Base-by-base conservation (phyloP, 2,329 filamentous ascomycete species). In the Neofusicoccum cordaticola region DNA sequence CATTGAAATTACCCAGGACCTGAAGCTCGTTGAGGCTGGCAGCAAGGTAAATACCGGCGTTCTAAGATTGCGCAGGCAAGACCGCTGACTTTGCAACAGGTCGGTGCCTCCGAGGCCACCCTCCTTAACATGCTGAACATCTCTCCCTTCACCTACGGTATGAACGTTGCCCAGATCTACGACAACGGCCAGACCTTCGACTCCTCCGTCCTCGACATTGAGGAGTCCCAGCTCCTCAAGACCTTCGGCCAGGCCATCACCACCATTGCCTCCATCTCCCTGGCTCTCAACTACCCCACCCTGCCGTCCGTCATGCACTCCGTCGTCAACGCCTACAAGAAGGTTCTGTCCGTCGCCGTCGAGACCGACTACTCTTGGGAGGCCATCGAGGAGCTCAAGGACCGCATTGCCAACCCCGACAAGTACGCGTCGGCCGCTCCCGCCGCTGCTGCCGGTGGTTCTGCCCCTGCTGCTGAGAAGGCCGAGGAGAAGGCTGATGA, bases 101-200 rank as follows among this genome's bases (percentile, higher is more conserved):
- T 99, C 86, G 95, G 96, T 82, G 90, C 95, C 79, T 99, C 95
- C 80, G 95, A 99, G 88, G 95, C 95, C 73, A 97, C 94, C 78
- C 88, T 99, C 73, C 90, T 99, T 77, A 99, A 99, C 91, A 91
- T 99, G 94, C 85, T 99, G 81, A 98, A 97, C 90, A 99, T 99
- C 87, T 98, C 95, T 73, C 93, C 93, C 81, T 97, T 97, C 88
- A 97, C 93, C 67, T 99, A 98, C 85, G 95, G 95, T 86, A 96
- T 99, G 91, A 91, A 90, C 80, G 90, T 99, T 76, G 73, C 87
- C 70, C 94, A 98, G 87, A 93, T 99, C 82, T 99, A 99, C 88
- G 93, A 99, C 84, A 84, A 94, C 78, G 95, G 95, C 77, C 95
- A 99, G 87, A 88, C 88, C 74, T 99, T 99, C 88, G 85, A 88